Base-by-base conservation (phyloP, 2,329 filamentous ascomycete genomes). In the Trichoderma endophyticum region DNA sequence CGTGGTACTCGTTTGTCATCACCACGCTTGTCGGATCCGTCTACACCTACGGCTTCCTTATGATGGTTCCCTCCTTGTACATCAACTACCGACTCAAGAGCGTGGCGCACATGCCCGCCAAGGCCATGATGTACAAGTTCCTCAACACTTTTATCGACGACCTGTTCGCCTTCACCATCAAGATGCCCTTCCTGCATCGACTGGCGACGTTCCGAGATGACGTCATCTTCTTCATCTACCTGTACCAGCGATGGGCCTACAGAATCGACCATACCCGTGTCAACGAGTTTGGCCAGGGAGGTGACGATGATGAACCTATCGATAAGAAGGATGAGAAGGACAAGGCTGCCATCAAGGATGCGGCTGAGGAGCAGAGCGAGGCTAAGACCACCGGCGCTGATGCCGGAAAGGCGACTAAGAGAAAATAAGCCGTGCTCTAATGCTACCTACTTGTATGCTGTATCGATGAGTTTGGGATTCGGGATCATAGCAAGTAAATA, bases 71-170 rank as follows among this genome's bases (percentile, higher is more conserved):
- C 15, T 92, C 91, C 73, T 86, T 99, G 39, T 99, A 98, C 85
- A 99, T 99, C 89, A 99, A 99, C 87, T 99, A 99, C 86, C 91
- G 95, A 14, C 89, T 99, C 76, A 97, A 95, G 87, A 92, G 91
- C 76, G 93, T 98, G 39, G 96, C 96, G 12, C 96, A 99, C 83
- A 97, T 99, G 95, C 95, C 96, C 1, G 93, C 88, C 76, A 95
- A 94, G 84, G 94, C 96, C 62, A 96, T 99, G 94, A 95, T 91
- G 81, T 98, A 98, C 88, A 98, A 98, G 84, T 97, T 97, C 83
- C 85, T 98, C 75, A 98, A 98, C 85, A 98, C 96, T 6, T 99
- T 99, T 81, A 98, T 99, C 81, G 96, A 99, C 82, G 96, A 99
- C 80, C 86, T 99, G 36, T 99, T 99, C 79, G 96, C 96, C 2